Evolutionary conservation across 2,329 filamentous ascomycete genomes (phyloP).

Genomic region (Nothopassalora personata): DNA sequence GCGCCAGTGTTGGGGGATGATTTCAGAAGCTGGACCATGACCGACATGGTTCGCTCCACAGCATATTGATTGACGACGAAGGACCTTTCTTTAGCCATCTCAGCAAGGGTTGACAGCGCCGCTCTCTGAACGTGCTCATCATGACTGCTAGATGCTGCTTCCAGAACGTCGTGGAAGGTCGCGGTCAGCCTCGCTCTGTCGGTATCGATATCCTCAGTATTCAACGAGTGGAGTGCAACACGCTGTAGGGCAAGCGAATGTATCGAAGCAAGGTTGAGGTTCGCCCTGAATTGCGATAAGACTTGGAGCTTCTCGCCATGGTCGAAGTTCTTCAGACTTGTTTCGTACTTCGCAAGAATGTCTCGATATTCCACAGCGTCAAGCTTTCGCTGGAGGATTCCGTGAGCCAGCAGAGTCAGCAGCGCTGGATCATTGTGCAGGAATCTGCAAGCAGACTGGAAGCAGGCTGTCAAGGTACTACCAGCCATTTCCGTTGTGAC

Average conservation of each 20-base stretch:
- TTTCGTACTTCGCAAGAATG: neutral
- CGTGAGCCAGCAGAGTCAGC: neutral
- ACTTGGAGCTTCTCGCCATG: neutral
- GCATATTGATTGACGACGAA: slow-evolving; percentile 41
- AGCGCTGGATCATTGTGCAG: neutral
- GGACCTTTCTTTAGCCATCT: slow-evolving; percentile 25
- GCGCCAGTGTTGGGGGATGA: slow-evolving; percentile 26
- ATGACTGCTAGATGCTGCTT: neutral
- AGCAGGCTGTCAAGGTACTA: neutral
- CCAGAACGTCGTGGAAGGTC: neutral
- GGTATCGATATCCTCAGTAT: neutral
- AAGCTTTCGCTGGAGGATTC: neutral
- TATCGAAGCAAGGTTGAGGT: neutral
- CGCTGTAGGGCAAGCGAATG: neutral
- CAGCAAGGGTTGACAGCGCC: slow-evolving; percentile 17
- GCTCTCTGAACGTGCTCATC: neutral
- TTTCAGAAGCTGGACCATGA: slow-evolving; percentile 32
- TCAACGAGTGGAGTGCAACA: neutral
- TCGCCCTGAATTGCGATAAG: neutral
- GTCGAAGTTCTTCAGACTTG: neutral
- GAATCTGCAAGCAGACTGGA: neutral
- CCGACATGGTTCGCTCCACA: slow-evolving; percentile 38
- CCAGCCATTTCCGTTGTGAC: neutral
- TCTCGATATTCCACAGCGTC: neutral
- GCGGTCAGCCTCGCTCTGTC: neutral